Evolutionary conservation across 768 basidiomycete species (phyloP).

Genomic region (Amanita inopinata): DNA sequence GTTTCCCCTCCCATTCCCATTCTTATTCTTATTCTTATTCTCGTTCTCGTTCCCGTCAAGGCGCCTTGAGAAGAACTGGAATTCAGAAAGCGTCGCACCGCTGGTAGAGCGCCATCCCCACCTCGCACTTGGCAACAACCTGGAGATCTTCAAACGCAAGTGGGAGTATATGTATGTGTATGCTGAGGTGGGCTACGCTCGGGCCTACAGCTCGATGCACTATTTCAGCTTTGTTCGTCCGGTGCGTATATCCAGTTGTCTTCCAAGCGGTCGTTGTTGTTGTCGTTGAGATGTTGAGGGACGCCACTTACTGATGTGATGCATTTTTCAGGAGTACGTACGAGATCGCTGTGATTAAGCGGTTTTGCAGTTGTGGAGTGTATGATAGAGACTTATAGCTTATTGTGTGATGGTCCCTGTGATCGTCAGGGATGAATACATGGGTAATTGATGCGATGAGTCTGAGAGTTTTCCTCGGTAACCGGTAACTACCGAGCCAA

Average conservation of each 20-base stretch:
- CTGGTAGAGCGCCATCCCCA: slow-evolving; percentile 11
- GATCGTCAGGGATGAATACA: too few relatives aligned
- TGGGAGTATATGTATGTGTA: slow-evolving; percentile 21
- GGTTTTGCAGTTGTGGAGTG: too few relatives aligned
- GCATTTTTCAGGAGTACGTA: too few relatives aligned
- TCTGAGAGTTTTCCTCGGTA: too few relatives aligned
- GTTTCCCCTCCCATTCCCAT: too few relatives aligned
- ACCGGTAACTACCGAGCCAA: too few relatives aligned
- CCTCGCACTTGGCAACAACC: slow-evolving; percentile 14
- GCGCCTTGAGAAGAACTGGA: neutral
- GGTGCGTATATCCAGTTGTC: neutral
- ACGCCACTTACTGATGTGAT: too few relatives aligned
- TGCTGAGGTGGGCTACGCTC: slow-evolving; percentile 14
- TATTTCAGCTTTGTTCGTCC: slow-evolving; percentile 11
- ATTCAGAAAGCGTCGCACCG: neutral
- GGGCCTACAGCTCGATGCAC: slow-evolving; percentile 11
- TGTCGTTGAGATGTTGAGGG: too few relatives aligned
- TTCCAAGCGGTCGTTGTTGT: neutral
- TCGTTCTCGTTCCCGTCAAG: neutral
- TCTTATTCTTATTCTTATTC: neutral
- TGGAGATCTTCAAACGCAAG: slow-evolving; percentile 29
- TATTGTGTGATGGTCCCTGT: too few relatives aligned
- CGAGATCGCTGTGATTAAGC: too few relatives aligned
- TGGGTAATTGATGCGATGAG: too few relatives aligned
- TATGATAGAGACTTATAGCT: too few relatives aligned